Evolutionary conservation across 179 eudicot species (phyloP).

Genomic region (Silene vulgaris): DNA sequence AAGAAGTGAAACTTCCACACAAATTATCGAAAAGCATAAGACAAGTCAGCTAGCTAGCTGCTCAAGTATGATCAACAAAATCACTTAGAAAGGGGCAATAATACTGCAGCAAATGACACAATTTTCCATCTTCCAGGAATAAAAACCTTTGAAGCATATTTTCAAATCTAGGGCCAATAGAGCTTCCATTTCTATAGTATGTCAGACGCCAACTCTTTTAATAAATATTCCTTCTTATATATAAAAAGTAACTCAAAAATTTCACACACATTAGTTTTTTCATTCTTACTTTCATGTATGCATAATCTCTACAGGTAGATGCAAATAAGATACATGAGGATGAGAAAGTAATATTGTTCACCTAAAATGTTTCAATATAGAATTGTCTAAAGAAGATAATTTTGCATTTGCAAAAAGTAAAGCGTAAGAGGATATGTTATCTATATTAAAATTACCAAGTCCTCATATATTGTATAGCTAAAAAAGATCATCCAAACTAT

Average conservation of each 20-base stretch:
- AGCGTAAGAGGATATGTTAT: too few species aligned
- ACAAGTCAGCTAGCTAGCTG: background rate
- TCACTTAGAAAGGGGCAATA: too few species aligned
- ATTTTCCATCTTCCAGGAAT: too few species aligned
- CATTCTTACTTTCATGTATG: background rate
- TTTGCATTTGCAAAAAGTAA: background rate
- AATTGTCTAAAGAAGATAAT: background rate
- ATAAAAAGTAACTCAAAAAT: background rate
- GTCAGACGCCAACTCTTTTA: too few species aligned
- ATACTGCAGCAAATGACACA: too few species aligned
- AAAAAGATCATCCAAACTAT: slow-evolving; percentile 2
- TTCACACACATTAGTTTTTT: background rate
- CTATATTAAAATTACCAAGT: background rate
- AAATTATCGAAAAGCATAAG: slow-evolving; percentile 1
- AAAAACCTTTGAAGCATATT: too few species aligned
- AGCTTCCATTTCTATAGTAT: too few species aligned
- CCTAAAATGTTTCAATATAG: background rate
- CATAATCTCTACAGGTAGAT: background rate
- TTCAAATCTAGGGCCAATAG: too few species aligned
- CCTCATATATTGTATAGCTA: background rate
- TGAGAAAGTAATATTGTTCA: background rate
- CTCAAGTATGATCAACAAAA: too few species aligned
- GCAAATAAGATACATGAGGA: background rate
- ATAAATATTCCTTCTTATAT: too few species aligned
- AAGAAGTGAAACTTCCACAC: slow-evolving; percentile 5